These are phyloP conservation scores for Hibiscus tridactylites DNA, from an alignment of 345 rosid genomes.

Conservation along the genomic window DNA sequence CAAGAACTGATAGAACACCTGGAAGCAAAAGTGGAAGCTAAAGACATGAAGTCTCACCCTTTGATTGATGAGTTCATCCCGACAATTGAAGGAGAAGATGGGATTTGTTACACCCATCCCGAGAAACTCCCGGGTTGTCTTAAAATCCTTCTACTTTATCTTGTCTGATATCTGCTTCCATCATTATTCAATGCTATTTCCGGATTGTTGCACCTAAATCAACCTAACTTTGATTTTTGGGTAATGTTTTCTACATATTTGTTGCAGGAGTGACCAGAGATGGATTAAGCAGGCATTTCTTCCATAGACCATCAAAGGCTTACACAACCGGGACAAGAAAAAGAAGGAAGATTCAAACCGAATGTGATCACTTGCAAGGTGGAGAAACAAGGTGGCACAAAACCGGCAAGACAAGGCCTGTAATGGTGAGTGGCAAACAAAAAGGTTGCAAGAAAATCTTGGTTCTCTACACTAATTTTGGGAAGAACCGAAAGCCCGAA, in stretches of 20 bases:
- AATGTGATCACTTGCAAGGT: conserved; percentile 73
- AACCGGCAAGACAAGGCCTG: conserved; percentile 94
- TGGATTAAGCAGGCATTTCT: conserved; percentile 93
- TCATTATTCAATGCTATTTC: neutral
- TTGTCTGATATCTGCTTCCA: conserved; percentile 12
- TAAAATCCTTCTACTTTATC: neutral
- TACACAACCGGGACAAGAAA: conserved; percentile 95
- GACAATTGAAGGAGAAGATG: conserved; percentile 96
- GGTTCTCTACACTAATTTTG: conserved; percentile 85
- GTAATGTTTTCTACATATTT: neutral
- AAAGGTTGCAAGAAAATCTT: conserved; percentile 94
- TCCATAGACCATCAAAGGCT: conserved; percentile 92
- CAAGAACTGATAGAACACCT: conserved; percentile 97
- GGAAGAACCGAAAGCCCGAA: conserved; percentile 89
- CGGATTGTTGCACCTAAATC: conserved; percentile 43
- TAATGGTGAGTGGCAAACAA: conserved; percentile 79
- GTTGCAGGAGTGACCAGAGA: conserved; percentile 88
- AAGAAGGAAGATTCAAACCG: conserved; percentile 84
- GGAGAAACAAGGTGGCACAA: conserved; percentile 99
- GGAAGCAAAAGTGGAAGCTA: conserved; percentile 81
- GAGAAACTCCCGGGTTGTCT: conserved; percentile 91
- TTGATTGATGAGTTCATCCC: conserved; percentile 93
- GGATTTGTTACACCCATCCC: conserved; percentile 98
- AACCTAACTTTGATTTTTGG: conserved; percentile 54
- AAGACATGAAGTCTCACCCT: conserved; percentile 84